A percentile compares a stretch with the other conserved stretches of the same genome.
These are phyloP conservation scores for Aurifilum marmelostoma DNA, from an alignment of 2,329 filamentous ascomycete species.

Conservation along the genomic window DNA sequence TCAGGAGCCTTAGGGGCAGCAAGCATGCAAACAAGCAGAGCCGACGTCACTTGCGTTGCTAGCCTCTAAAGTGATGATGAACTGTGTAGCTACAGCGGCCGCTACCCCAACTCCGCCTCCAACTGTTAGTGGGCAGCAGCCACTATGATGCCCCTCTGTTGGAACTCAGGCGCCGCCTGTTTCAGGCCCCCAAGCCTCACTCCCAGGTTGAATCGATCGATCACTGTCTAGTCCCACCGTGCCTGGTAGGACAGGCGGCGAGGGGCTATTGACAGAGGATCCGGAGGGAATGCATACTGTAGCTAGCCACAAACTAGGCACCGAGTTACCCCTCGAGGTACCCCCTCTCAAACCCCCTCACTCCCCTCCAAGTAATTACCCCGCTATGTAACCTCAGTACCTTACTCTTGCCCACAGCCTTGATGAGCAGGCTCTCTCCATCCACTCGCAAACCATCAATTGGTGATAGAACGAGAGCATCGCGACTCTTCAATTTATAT, in stretches of 20 bases:
- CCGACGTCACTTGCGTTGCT: background rate
- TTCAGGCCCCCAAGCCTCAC: background rate
- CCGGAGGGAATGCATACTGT: background rate
- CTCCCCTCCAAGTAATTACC: background rate
- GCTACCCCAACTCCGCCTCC: background rate
- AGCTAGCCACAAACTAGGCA: background rate
- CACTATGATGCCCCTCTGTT: background rate
- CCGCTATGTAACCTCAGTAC: background rate
- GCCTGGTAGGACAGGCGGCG: background rate
- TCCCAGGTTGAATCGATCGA: background rate
- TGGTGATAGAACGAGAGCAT: background rate
- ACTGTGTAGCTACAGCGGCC: background rate
- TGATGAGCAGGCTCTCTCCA: background rate
- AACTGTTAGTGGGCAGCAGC: background rate
- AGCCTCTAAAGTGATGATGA: background rate
- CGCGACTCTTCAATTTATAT: background rate
- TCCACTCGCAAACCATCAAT: too few relatives aligned
- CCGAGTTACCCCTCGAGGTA: background rate
- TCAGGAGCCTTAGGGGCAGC: background rate
- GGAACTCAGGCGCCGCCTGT: background rate
- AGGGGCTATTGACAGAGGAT: slow-evolving; percentile 1
- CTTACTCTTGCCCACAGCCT: background rate
- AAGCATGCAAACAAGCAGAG: background rate
- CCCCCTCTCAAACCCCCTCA: too few relatives aligned
- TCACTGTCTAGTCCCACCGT: background rate